Conservation (phyloP, 2,329 filamentous ascomycete species). For the Xylaria multiplex region DNA sequence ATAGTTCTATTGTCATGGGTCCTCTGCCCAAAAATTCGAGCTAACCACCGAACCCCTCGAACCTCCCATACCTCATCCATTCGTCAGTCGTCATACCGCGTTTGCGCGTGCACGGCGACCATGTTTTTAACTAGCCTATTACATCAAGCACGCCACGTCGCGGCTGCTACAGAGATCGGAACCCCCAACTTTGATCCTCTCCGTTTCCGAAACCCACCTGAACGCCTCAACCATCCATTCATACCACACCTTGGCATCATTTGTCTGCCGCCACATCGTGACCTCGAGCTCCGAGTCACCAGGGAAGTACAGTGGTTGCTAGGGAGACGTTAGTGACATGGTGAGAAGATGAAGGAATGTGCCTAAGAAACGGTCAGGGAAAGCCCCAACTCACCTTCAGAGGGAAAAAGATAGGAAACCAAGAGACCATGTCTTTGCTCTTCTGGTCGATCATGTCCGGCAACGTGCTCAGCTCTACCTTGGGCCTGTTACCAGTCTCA, state of each 20-base stretch:
- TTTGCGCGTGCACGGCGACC: neutral
- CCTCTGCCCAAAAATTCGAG: neutral
- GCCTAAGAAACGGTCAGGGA: neutral
- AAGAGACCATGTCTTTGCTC: slow-evolving; percentile 98
- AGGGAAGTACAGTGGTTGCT: slow-evolving; percentile 88
- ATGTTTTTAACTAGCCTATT: slow-evolving; percentile 18
- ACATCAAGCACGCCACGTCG: slow-evolving; percentile 78
- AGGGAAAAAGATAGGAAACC: slow-evolving; percentile 99
- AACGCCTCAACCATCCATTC: slow-evolving; percentile 96
- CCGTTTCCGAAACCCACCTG: slow-evolving; percentile 67
- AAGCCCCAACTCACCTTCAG: slow-evolving; percentile 73
- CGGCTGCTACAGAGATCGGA: slow-evolving; percentile 76
- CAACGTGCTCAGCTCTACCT: slow-evolving; percentile 89
- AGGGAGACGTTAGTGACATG: slow-evolving; percentile 5
- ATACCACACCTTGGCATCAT: slow-evolving; percentile 97
- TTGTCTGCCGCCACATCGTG: slow-evolving; percentile 95
- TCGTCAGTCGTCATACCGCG: neutral
- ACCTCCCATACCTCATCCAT: neutral
- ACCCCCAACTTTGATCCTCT: slow-evolving; percentile 71
- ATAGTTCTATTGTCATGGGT: slow-evolving; percentile 4
- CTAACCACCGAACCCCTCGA: neutral
- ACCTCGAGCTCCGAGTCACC: slow-evolving; percentile 86
- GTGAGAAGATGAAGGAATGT: neutral
- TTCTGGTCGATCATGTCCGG: slow-evolving; percentile 91
- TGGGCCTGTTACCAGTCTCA: slow-evolving; percentile 55